Base-by-base conservation (phyloP, 148 eudicot genomes). In the Vaccinium macrocarpon region DNA sequence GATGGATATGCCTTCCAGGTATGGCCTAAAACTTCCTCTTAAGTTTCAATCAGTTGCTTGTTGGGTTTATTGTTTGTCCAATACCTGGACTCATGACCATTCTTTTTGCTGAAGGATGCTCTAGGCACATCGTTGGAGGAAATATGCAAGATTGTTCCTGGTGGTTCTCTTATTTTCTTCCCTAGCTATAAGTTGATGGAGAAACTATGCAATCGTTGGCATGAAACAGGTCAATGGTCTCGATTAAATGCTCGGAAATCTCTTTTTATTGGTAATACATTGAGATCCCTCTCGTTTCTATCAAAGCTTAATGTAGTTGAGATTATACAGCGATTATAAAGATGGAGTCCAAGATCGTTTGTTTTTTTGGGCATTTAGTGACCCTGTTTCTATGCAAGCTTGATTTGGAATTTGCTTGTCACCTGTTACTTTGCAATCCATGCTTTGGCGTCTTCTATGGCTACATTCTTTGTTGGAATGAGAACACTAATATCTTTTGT, bases 151-250 rank as follows among this genome's bases (percentile, higher is more conserved):
- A 88, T 91, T 86, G 95, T 97, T 85, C 99, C 98, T 57, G 97
- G 95, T 83, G 99, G 99, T 76, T 91, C 96, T 84, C 92, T 97
- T 32, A 95, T 95, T 75, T 97, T 97, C 88, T 97, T 97, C 78
- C 99, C 99, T 70, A 97, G 99, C 88, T 97, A 97, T 89, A 97
- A 95, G 92, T 90, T 97, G 79, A 91, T 97, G 95, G 99, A 97
- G 48, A 97, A 97, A 86, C 87, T 97, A 76, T 89, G 94, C 90
- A 91, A 81, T 78, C 94, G 98, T 77, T 97, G 99, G 99, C 86
- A 64, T 46, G 91, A 95, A 92, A 97, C 98, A 21, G 99, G 99
- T 76, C 99, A 95, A 90, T 97, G 99, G 99, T 89, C 94, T 84
- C 91, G 88, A 29, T 78, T 97, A 75, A 94, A 90, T 89, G 96